Conservation (phyloP, 805 yeast species). For the Tetrapisispora nanseiensis region DNA sequence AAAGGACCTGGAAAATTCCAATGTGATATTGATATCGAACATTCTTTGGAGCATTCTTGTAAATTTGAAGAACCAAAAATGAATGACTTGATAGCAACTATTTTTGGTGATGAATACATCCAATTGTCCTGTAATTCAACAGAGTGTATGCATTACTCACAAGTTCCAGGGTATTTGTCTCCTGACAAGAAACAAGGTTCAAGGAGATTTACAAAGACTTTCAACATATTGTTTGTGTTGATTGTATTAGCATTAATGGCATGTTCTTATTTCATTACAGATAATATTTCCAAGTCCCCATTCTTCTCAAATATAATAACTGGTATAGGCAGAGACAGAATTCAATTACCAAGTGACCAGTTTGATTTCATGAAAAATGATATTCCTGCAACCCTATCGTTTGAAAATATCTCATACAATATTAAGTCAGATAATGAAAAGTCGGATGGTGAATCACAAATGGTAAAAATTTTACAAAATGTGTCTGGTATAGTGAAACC, state of each 20-base stretch:
- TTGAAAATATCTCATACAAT: constrained; percentile 57
- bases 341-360: constrained; percentile 17
- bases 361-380: constrained; percentile 36
- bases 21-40: constrained; percentile 48
- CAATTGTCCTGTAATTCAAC: constrained; percentile 73
- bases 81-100: constrained; percentile 82
- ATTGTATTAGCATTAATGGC: constrained; percentile 34
- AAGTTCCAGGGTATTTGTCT: constrained; percentile 78
- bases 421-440: constrained; percentile 3
- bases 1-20: constrained; percentile 87
- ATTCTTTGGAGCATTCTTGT: constrained; percentile 40
- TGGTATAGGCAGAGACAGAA: constrained; percentile 16
- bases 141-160: constrained; percentile 87
- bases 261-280: constrained; percentile 25
- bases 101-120: constrained; percentile 91
- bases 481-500: constrained; percentile 75
- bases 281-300: constrained; percentile 50
- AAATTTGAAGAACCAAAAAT: constrained; percentile 88
- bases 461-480: constrained; percentile 42
- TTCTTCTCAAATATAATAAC: constrained; percentile 34
- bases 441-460: constrained; percentile 5
- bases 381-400: constrained; percentile 65
- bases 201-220: constrained; percentile 22
- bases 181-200: constrained; percentile 36
- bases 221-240: constrained; percentile 36